Conservation (phyloP, 768 basidiomycete genomes). For the Lentinula detonsa region DNA sequence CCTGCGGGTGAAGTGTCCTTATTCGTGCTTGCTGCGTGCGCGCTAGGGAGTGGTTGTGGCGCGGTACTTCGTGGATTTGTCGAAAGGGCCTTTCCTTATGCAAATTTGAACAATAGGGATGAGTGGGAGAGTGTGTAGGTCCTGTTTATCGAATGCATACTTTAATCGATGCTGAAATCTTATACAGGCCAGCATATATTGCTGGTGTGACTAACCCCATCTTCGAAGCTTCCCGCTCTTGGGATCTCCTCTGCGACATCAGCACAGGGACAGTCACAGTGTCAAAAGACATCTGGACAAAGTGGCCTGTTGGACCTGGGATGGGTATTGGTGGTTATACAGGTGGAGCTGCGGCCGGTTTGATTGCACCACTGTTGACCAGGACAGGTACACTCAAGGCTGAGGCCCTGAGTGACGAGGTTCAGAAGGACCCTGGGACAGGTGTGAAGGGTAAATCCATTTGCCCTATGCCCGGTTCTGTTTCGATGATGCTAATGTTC, state of each 20-base stretch:
- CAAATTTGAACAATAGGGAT: conserved; percentile 81
- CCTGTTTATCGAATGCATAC: background rate
- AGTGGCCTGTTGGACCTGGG: conserved; percentile 40
- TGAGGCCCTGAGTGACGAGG: conserved; percentile 65
- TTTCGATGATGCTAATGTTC: background rate
- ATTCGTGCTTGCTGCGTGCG: conserved; percentile 92
- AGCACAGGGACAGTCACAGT: conserved; percentile 82
- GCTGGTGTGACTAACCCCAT: conserved; percentile 98
- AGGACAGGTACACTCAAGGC: conserved; percentile 62
- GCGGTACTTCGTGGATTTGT: conserved; percentile 79
- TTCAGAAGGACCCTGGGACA: conserved; percentile 50
- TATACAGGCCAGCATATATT: conserved; percentile 77
- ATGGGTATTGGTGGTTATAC: conserved; percentile 21
- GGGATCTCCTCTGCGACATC: conserved; percentile 94
- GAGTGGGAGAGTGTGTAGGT: conserved; percentile 87
- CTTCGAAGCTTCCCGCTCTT: conserved; percentile 79
- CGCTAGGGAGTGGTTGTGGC: conserved; percentile 88
- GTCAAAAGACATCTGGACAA: conserved; percentile 73
- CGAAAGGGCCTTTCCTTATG: conserved; percentile 92
- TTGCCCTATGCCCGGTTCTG: conserved; percentile 14
- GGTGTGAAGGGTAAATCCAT: conserved; percentile 39
- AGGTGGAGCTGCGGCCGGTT: conserved; percentile 12
- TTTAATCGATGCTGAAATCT: background rate
- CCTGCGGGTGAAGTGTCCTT: conserved; percentile 88
- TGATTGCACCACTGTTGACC: conserved; percentile 33